These are phyloP conservation scores for Colletotrichum destructivum DNA, from an alignment of 2,329 filamentous ascomycete genomes.

Conservation along the genomic window DNA sequence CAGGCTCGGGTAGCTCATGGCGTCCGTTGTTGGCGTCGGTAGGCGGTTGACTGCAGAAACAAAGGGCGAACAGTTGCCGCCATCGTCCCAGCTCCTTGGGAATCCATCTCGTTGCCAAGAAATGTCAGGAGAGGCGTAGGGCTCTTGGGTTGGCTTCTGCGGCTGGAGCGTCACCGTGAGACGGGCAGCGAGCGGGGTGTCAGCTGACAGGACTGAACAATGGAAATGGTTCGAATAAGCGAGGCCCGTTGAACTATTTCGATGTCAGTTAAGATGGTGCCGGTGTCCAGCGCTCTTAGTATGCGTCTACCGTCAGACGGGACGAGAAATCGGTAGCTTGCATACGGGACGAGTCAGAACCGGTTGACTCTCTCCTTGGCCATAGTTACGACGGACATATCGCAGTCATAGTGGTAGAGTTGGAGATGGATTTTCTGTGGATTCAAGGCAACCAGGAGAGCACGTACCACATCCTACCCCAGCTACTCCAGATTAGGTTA, in stretches of 20 bases:
- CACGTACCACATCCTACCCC: not conserved
- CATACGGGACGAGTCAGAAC: conserved; percentile 37
- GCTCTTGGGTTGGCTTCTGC: not conserved
- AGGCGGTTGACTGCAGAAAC: not conserved
- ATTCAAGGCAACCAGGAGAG: not conserved
- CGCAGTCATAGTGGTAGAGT: not conserved
- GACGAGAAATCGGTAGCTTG: conserved; percentile 14
- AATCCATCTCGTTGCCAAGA: conserved; percentile 14
- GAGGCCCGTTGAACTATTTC: conserved; percentile 13
- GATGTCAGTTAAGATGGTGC: not conserved
- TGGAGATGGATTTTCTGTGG: conserved; percentile 3
- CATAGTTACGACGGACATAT: not conserved
- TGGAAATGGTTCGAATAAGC: not conserved
- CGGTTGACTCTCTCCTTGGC: conserved; percentile 12
- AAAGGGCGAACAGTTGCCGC: conserved; percentile 7
- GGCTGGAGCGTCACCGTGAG: not conserved
- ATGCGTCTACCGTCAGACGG: conserved; percentile 10
- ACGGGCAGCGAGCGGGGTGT: not conserved
- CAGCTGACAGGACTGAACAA: not conserved
- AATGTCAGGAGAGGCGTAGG: conserved; percentile 4
- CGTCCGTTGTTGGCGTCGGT: not conserved
- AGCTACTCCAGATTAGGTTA: not conserved
- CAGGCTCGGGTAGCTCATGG: not conserved
- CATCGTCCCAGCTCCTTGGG: conserved; percentile 11
- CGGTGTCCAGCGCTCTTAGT: conserved; percentile 22